phyloP scores from a whole-genome alignment of 768 basidiomycete species.

The Boletus rufocinnamomeus region DNA sequence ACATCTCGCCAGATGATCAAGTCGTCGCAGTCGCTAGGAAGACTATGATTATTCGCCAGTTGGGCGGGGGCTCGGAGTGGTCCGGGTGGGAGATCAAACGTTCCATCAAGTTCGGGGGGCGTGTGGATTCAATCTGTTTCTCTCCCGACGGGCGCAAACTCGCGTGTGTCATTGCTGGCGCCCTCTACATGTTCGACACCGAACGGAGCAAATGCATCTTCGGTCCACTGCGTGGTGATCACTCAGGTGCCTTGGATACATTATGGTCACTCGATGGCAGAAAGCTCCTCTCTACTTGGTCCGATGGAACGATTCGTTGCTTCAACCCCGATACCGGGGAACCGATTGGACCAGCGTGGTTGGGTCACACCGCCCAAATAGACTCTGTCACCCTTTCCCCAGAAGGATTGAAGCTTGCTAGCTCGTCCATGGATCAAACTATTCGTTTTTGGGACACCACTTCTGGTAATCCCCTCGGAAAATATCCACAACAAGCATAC shows the following conservation, averaged over 20 bases:
- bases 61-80: no score
- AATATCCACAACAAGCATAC: not conserved
- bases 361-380: not conserved
- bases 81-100: not conserved
- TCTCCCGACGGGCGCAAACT: not conserved
- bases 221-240: no score
- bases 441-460: not conserved
- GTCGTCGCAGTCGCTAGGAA: not conserved
- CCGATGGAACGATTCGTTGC: not conserved
- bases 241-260: no score
- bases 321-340: not conserved
- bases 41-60: not conserved
- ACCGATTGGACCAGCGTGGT: not conserved
- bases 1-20: slow-evolving; percentile 7
- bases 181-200: not conserved
- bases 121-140: not conserved
- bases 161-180: not conserved
- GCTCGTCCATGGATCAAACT: not conserved
- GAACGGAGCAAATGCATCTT: not conserved
- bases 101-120: not conserved
- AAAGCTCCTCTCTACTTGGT: not conserved
- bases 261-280: not conserved
- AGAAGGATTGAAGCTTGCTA: not conserved
- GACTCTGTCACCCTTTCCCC: not conserved
- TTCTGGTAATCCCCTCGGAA: not conserved